Evolutionary conservation across 108 stramenopile genomes (phyloP).

Genomic region (Schizochytrium sp.): DNA sequence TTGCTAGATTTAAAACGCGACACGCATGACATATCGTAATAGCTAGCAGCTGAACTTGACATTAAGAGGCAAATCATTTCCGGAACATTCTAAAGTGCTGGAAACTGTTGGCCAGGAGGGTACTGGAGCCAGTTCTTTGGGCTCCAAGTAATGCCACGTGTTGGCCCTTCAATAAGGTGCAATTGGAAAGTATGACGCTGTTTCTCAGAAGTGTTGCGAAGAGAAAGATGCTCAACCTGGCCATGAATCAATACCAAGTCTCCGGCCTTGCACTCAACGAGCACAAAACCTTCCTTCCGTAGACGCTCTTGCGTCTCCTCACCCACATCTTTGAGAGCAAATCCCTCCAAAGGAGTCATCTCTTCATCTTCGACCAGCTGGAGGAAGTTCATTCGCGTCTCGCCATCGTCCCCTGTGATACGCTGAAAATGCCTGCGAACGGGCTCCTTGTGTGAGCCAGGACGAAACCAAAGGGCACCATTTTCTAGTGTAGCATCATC

Average conservation of each 20-base stretch:
- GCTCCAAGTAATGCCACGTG: constrained; percentile 82
- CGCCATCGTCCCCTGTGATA: constrained; percentile 66
- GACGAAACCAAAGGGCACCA: constrained; percentile 93
- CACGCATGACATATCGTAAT: too few relatives aligned
- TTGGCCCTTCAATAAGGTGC: constrained; percentile 86
- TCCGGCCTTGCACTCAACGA: constrained; percentile 87
- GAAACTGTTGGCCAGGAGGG: constrained; percentile 74
- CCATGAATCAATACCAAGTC: constrained; percentile 87
- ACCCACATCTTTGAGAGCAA: constrained; percentile 72
- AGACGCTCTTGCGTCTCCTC: constrained; percentile 73
- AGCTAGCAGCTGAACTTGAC: too few relatives aligned
- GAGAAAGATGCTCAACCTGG: constrained; percentile 87
- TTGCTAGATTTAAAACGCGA: too few relatives aligned
- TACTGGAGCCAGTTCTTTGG: constrained; percentile 91
- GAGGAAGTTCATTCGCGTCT: constrained; percentile 76
- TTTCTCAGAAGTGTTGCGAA: constrained; percentile 81
- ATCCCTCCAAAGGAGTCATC: constrained; percentile 80
- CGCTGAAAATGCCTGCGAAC: constrained; percentile 70
- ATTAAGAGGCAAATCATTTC: too few relatives aligned
- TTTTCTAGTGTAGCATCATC: constrained; percentile 90
- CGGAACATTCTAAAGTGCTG: not conserved
- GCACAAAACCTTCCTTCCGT: constrained; percentile 83
- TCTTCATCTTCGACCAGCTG: constrained; percentile 62
- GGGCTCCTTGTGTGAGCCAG: constrained; percentile 83
- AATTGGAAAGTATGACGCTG: constrained; percentile 91